phyloP scores from a whole-genome alignment of 495 filamentous ascomycete genomes.

The Cairneyella variabilis region DNA sequence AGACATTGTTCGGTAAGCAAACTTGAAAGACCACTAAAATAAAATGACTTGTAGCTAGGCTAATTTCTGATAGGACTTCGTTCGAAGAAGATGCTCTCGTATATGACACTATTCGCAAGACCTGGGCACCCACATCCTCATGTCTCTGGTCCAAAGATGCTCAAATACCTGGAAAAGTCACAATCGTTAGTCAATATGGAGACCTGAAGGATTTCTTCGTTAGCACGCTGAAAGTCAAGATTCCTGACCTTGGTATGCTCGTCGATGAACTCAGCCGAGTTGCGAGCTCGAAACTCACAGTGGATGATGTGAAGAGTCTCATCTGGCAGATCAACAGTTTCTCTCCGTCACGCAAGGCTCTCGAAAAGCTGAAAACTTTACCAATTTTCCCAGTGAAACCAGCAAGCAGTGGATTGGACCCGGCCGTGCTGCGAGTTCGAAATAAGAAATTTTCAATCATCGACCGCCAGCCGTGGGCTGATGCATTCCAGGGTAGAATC shows the following conservation, averaged over 20 bases:
- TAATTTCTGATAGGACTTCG: neutral
- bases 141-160: conserved; percentile 40
- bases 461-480: neutral
- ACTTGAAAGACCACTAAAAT: neutral
- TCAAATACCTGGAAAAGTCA: conserved; percentile 31
- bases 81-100: conserved; percentile 8
- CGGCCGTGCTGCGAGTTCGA: neutral
- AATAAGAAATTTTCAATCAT: neutral
- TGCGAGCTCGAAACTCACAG: conserved; percentile 9
- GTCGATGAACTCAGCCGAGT: conserved; percentile 30
- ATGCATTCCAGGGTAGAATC: conserved; percentile 5
- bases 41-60: neutral
- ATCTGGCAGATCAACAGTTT: conserved; percentile 30
- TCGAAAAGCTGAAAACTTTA: neutral
- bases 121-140: conserved; percentile 17
- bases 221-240: conserved; percentile 29
- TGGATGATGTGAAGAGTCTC: conserved; percentile 31
- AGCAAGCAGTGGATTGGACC: neutral
- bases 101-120: neutral
- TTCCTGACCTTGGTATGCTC: conserved; percentile 31
- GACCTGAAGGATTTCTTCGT: conserved; percentile 35
- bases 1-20: conserved; percentile 1
- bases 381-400: conserved; percentile 10
- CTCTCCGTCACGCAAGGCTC: neutral
- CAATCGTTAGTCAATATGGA: conserved; percentile 32